Evolutionary conservation across 2,329 filamentous ascomycete genomes (phyloP), one percentile per base, ranked within the genome.

Genomic region (Geoglossum cookeanum): DNA sequence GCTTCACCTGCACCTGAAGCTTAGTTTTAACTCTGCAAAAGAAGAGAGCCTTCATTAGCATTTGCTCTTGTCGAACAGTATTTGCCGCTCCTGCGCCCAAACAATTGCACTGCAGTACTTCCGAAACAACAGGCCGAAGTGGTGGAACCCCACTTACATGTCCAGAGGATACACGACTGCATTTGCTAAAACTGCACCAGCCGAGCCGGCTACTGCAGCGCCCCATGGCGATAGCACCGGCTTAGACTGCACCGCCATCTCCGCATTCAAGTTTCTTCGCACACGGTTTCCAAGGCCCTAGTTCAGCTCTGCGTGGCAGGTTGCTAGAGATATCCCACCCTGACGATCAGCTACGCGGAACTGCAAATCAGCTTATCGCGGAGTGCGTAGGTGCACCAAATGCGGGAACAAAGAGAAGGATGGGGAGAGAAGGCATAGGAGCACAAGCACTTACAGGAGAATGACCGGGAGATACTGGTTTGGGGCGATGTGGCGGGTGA

Each of bases 141-240:
- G n/a, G 4, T 45, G 35, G 35, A 55, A 27, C 7, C 22, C 35
- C 55, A 72, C 85, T 75, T 75, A 95, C 90, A 98, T 90, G 71
- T 98, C 92, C 60, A 98, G 77, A 52, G 92, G 92, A 71, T 98
- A 98, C 58, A 97, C 91, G 61, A 96, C 74, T 49, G 90, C 86
- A 75, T 98, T 98, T 59, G 92, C 92, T 59, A 98, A 77, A 42
- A 97, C 88, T 52, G 92, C 92, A 60, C 92, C 92, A 22, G 87
- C 87, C 56, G 92, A 88, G 65, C 92, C 92, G 61, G 92, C 91
- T 62, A 95, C 81, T 57, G 92, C 92, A 67, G 84, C 84, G 57
- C 90, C 91, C 91, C 91, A 97, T 57, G 92, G 87, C 47, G 92
- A 89, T 59, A 97, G 79, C 56, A 75, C 75, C 61, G 68, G 65